Percentiles rank a stretch among this genome's conserved stretches.
Conservation (phyloP, 208 protist genomes). For the Wallacemonas sp. region DNA sequence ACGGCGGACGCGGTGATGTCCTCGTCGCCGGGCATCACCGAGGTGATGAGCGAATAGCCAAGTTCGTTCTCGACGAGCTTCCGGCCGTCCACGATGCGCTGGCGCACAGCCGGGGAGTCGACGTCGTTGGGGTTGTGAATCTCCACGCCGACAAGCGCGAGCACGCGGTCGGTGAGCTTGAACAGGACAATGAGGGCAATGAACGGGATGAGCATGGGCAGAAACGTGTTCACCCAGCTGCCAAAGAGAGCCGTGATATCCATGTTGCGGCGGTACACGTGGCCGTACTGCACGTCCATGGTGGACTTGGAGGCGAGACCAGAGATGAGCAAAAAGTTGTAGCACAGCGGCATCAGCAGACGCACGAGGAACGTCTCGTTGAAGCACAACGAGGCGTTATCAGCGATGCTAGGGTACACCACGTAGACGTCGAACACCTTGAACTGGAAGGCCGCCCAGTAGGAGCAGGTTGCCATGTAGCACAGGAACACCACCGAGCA, state of each 20-base stretch:
- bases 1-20: slow-evolving; percentile 7
- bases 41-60: slow-evolving; percentile 56
- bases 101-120: slow-evolving; percentile 59
- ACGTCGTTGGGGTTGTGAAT: slow-evolving; percentile 81
- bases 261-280: slow-evolving; percentile 91
- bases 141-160: slow-evolving; percentile 74
- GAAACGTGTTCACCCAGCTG: slow-evolving; percentile 72
- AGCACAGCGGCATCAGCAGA: slow-evolving; percentile 92
- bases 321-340: slow-evolving; percentile 88
- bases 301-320: slow-evolving; percentile 47
- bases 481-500: slow-evolving; percentile 87
- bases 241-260: slow-evolving; percentile 82
- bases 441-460: slow-evolving; percentile 91
- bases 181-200: slow-evolving; percentile 69
- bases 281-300: slow-evolving; percentile 84
- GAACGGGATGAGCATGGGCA: slow-evolving; percentile 89
- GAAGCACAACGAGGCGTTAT: slow-evolving; percentile 91
- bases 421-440: slow-evolving; percentile 91
- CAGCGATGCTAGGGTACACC: slow-evolving; percentile 84
- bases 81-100: slow-evolving; percentile 81
- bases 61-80: slow-evolving; percentile 73
- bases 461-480: slow-evolving; percentile 91
- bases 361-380: slow-evolving; percentile 86
- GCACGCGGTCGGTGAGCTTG: slow-evolving; percentile 67
- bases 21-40: slow-evolving; percentile 45